phyloP scores from a whole-genome alignment of 805 yeast genomes.

The Kuraishia floccosa region DNA sequence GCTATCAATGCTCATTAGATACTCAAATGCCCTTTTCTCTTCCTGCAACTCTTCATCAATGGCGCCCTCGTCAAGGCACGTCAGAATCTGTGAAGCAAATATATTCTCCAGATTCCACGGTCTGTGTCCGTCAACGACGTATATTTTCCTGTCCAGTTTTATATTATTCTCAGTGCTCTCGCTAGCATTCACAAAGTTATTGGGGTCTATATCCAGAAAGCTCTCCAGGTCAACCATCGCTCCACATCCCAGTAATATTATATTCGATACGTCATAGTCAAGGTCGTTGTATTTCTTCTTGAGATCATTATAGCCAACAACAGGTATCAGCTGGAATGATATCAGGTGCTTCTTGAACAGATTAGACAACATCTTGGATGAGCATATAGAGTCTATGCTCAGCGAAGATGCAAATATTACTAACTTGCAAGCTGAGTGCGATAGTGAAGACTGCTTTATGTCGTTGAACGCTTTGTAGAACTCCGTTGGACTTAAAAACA shows the following conservation, averaged over 20 bases:
- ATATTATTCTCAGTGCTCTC: slow-evolving; percentile 14
- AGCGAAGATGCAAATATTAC: slow-evolving; percentile 85
- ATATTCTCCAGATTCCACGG: slow-evolving; percentile 96
- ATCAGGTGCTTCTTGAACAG: slow-evolving; percentile 72
- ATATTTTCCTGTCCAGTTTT: slow-evolving; percentile 45
- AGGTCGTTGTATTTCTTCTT: slow-evolving; percentile 47
- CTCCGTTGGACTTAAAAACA: slow-evolving; percentile 69
- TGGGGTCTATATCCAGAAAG: slow-evolving; percentile 53
- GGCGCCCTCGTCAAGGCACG: slow-evolving; percentile 82
- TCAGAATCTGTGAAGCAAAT: slow-evolving; percentile 69
- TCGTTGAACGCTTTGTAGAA: slow-evolving; percentile 58
- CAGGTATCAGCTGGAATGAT: slow-evolving; percentile 83
- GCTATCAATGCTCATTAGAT: slow-evolving; percentile 28
- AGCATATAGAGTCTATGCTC: slow-evolving; percentile 86
- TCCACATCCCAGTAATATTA: slow-evolving; percentile 85
- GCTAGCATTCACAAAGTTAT: slow-evolving; percentile 30
- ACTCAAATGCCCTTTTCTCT: slow-evolving; percentile 54
- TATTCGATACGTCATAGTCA: slow-evolving; percentile 67
- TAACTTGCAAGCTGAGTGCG: slow-evolving; percentile 87
- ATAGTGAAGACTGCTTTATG: slow-evolving; percentile 59
- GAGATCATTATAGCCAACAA: slow-evolving; percentile 82
- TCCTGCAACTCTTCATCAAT: slow-evolving; percentile 44
- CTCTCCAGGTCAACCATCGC: slow-evolving; percentile 79
- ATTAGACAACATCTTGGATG: slow-evolving; percentile 63
- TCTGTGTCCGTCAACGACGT: slow-evolving; percentile 82